Evolutionary conservation across 768 basidiomycete species (phyloP).

Genomic region (Hericium coralloides): DNA sequence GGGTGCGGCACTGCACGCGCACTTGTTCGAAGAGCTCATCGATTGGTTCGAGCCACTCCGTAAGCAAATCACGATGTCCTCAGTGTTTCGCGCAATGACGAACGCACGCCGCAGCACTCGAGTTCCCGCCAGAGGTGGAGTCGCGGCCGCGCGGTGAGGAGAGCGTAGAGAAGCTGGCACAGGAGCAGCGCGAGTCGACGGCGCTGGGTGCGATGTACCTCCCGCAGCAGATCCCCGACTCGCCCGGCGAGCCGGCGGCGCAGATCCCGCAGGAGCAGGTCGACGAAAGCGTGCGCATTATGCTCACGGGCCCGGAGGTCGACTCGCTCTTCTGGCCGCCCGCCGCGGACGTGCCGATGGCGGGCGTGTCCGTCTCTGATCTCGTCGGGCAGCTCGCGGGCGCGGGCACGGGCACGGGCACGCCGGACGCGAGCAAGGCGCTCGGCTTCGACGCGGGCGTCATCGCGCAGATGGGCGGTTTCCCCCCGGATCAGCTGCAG

Average conservation of each 20-base stretch:
- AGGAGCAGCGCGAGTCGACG: constrained; percentile 73
- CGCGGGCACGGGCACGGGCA: constrained; percentile 23
- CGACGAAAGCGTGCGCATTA: constrained; percentile 50
- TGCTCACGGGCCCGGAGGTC: constrained; percentile 63
- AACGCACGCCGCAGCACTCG: constrained; percentile 40
- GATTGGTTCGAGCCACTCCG: constrained; percentile 81
- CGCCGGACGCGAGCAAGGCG: constrained; percentile 29
- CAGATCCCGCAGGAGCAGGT: constrained; percentile 52
- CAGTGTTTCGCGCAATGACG: constrained; percentile 2
- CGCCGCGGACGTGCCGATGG: constrained; percentile 16
- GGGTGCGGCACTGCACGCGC: constrained; percentile 76
- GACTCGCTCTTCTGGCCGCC: constrained; percentile 56
- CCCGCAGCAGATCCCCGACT: constrained; percentile 66
- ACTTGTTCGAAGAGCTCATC: constrained; percentile 75
- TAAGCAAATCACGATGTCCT: constrained; percentile 32
- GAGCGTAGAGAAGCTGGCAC: constrained; percentile 59
- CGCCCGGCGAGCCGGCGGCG: constrained; percentile 58
- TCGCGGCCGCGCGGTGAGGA: constrained; percentile 47
- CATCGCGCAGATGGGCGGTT: constrained; percentile 5
- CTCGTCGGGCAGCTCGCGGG: constrained; percentile 55
- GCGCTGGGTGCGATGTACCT: constrained; percentile 72
- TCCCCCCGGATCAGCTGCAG: constrained; percentile 15
- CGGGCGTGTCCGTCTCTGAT: constrained; percentile 51
- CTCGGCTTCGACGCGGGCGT: constrained; percentile 18
- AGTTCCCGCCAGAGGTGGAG: constrained; percentile 52